phyloP scores from a whole-genome alignment of 1,284 basidiomycete genomes.

The Coniferiporia weirii region DNA sequence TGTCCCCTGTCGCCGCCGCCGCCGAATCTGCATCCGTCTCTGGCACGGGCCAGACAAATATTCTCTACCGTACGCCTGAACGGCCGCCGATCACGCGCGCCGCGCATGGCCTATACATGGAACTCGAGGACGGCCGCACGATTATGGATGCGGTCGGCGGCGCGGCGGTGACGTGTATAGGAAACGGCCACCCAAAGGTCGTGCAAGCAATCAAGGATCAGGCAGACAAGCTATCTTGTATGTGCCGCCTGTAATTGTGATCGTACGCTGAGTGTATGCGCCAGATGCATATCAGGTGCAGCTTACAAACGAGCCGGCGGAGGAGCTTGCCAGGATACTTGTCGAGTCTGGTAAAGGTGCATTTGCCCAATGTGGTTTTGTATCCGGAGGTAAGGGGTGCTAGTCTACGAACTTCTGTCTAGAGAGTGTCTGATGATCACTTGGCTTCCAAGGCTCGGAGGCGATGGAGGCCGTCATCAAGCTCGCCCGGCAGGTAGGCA shows the following conservation, averaged over 20 bases:
- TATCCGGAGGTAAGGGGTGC: conserved; percentile 68
- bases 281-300: conserved; percentile 81
- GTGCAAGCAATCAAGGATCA: conserved; percentile 72
- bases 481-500: conserved; percentile 62
- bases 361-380: conserved; percentile 63
- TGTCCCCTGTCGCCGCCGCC: conserved; percentile 1
- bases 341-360: conserved; percentile 63
- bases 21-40: not conserved
- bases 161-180: conserved; percentile 78
- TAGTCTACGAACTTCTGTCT: conserved; percentile 6
- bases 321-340: conserved; percentile 63
- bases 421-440: not conserved
- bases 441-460: conserved; percentile 59
- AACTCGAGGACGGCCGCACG: conserved; percentile 58
- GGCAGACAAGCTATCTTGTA: conserved; percentile 68
- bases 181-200: conserved; percentile 68
- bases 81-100: conserved; percentile 59
- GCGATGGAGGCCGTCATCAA: conserved; percentile 82
- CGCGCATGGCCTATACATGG: conserved; percentile 65
- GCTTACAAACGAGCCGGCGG: conserved; percentile 70
- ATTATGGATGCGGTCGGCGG: conserved; percentile 78
- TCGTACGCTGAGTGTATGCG: not conserved
- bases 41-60: conserved; percentile 17
- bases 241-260: not conserved
- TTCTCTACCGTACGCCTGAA: conserved; percentile 47